Evolutionary conservation across 2,329 filamentous ascomycete genomes (phyloP).

Genomic region (Talaromyces sp.): DNA sequence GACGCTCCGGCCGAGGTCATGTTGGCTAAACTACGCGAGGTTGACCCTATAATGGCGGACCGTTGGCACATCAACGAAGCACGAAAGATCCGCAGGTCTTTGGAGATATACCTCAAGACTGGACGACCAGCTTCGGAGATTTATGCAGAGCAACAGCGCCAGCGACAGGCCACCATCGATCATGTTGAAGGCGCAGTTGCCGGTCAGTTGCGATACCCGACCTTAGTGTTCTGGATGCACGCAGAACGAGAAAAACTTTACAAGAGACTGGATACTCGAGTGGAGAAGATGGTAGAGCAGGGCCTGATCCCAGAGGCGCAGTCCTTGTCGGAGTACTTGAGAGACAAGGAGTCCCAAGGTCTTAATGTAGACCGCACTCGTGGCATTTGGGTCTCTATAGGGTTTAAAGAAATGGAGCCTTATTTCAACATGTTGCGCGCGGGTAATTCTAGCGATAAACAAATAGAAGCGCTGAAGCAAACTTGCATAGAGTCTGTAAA

Average conservation of each 20-base stretch:
- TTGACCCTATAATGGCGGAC: conserved; percentile 84
- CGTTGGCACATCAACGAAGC: conserved; percentile 92
- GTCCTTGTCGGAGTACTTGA: conserved; percentile 46
- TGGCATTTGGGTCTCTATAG: conserved; percentile 95
- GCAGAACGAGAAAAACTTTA: conserved; percentile 64
- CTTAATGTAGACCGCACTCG: conserved; percentile 62
- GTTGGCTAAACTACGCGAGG: conserved; percentile 64
- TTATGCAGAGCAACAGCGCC: conserved; percentile 67
- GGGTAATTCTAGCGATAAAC: conserved; percentile 19
- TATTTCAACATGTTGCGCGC: conserved; percentile 54
- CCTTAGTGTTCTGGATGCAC: conserved; percentile 83
- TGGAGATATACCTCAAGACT: conserved; percentile 84
- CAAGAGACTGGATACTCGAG: conserved; percentile 65
- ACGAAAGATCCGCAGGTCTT: conserved; percentile 80
- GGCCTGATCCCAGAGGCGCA: conserved; percentile 61
- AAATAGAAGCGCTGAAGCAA: conserved; percentile 52
- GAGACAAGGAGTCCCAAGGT: conserved; percentile 43
- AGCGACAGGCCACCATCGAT: conserved; percentile 17
- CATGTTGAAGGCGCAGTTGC: conserved; percentile 15
- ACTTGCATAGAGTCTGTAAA: conserved; percentile 70
- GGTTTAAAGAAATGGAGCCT: conserved; percentile 82
- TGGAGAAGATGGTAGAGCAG: conserved; percentile 73
- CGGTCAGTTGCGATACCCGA: conserved; percentile 45
- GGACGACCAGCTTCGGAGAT: conserved; percentile 78
- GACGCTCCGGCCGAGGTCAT: conserved; percentile 66